Percentiles rank a stretch among this genome's conserved stretches.
phyloP scores from a whole-genome alignment of 2,329 filamentous ascomycete species.

The Fusarium bulbicola region DNA sequence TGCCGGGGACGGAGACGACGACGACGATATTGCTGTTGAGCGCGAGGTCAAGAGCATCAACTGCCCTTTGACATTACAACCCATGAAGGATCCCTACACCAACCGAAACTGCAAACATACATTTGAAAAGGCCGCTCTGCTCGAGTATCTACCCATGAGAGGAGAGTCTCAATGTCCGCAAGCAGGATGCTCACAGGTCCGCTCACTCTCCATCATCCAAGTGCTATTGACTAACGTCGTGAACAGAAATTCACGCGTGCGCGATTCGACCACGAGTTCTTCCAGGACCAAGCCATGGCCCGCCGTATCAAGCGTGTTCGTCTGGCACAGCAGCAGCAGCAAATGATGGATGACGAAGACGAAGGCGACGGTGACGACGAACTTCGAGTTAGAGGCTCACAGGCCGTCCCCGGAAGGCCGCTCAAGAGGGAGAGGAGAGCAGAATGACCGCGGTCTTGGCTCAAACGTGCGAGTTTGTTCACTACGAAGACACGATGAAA shows the following conservation, averaged over 20 bases:
- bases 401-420: constrained; percentile 29
- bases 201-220: constrained; percentile 8
- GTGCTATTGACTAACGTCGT: not conserved
- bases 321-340: constrained; percentile 53
- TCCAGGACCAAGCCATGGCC: constrained; percentile 63
- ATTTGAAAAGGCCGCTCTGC: constrained; percentile 73
- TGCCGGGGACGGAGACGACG: constrained; percentile 59
- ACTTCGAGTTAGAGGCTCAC: constrained; percentile 38
- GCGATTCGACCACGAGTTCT: constrained; percentile 58
- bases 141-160: constrained; percentile 60
- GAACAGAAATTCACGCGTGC: constrained; percentile 56
- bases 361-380: constrained; percentile 38
- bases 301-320: constrained; percentile 66
- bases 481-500: constrained; percentile 25
- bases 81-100: constrained; percentile 73
- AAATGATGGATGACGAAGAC: constrained; percentile 48
- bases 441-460: not conserved
- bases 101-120: constrained; percentile 75
- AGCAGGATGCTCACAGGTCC: constrained; percentile 69
- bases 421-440: constrained; percentile 38
- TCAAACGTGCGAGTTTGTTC: not conserved
- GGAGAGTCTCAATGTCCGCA: constrained; percentile 67
- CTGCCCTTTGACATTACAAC: constrained; percentile 73
- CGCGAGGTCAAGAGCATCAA: constrained; percentile 71
- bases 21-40: constrained; percentile 75